Conservation (phyloP, 495 filamentous ascomycete species). For the Penicillium chermesinum region DNA sequence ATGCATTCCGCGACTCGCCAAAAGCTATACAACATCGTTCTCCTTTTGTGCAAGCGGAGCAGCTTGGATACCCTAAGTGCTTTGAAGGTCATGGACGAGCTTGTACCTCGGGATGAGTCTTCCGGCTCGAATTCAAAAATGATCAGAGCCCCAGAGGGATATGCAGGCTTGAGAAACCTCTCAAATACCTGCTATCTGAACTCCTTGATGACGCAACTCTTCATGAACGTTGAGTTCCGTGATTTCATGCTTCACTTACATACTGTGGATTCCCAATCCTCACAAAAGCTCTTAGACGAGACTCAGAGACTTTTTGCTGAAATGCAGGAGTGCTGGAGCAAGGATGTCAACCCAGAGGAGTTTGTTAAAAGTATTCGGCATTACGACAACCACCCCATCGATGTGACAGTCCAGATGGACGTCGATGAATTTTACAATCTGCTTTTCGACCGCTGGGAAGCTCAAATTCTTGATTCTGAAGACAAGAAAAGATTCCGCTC, state of each 20-base stretch:
- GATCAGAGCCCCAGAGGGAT: constrained; percentile 69
- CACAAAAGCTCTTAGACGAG: constrained; percentile 66
- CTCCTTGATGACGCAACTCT: constrained; percentile 90
- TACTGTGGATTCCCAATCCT: constrained; percentile 44
- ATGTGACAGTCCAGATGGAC: constrained; percentile 90
- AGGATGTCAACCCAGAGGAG: constrained; percentile 64
- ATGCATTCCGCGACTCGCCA: constrained; percentile 54
- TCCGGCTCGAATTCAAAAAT: constrained; percentile 45
- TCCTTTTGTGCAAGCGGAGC: constrained; percentile 50
- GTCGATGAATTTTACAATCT: constrained; percentile 97
- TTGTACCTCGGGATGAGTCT: constrained; percentile 46
- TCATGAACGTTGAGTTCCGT: constrained; percentile 90
- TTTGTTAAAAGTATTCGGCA: constrained; percentile 73
- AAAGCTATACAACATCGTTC: constrained; percentile 59
- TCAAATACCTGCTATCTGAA: constrained; percentile 98
- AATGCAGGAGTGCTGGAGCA: constrained; percentile 77
- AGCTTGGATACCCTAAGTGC: constrained; percentile 47
- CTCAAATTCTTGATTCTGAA: constrained; percentile 62
- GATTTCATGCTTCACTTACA: constrained; percentile 71
- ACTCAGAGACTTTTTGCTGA: constrained; percentile 77
- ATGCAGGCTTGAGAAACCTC: constrained; percentile 80
- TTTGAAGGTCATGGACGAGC: constrained; percentile 47
- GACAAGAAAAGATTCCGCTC: constrained; percentile 73
- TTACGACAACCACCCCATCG: constrained; percentile 79
- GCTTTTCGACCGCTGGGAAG: constrained; percentile 86